Base-by-base conservation (phyloP, 192 early-diverging fungal species). In the Umbelopsis sp. region DNA sequence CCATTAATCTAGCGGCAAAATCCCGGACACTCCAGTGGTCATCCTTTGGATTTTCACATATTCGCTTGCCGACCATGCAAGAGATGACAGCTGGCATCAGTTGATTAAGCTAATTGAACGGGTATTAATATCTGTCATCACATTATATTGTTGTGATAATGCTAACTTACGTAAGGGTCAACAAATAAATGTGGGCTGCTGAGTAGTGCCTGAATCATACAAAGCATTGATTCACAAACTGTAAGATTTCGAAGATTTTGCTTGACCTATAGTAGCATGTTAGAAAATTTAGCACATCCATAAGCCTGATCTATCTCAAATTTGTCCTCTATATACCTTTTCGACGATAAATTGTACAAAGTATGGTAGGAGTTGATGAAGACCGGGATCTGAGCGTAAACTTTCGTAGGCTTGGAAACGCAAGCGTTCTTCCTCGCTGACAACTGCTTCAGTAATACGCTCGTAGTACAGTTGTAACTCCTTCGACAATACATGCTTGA, bases 381-480 rank as follows among this genome's bases (percentile, higher is more conserved):
- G 88, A 16, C 96, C 98, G 2, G 98, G 93, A 76, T 99, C 98
- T 10, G 87, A 85, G 10, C 88, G 78, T 12, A 98, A 77, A 81
- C 91, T 93, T 71, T 96, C 89, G 51, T 97, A 81, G 6, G 95
- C 96, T 4, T 92, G 81, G 0, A 86, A 81, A 50, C 87, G 85
- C n/a, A 96, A 68, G 68, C 72, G 69, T 29, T 90, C 87, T 21
- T 92, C 89, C 14, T 77, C 68, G 71, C 91, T 92, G 34, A 91
- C 69, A 43, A 97, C 77, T 10, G 91, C 86, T 54, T 92, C 92
- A 5, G 92, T 95, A 44, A 98, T 90, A 56, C 93, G 91, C 65
- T 98, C 96, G 68, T 92, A 97, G 80, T 97, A 99, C 69, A 96
- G 83, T 79, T 97, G 93, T 21, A 98, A 80, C 79, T 98, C 96